Evolutionary conservation across 805 yeast genomes (phyloP).

Genomic region (Lipomyces mesembrius): DNA sequence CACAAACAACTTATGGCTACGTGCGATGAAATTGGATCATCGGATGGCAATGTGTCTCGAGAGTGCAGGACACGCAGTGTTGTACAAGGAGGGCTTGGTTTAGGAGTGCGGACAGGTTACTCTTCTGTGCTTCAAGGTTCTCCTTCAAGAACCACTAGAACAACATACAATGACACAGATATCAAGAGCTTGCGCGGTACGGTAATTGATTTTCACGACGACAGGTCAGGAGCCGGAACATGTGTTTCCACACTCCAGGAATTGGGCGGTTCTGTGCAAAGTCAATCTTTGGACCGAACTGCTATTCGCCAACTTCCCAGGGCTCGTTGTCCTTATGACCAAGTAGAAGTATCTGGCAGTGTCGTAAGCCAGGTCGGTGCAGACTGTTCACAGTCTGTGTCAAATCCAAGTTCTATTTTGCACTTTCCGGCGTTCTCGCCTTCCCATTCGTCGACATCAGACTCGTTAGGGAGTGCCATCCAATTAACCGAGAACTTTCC

Average conservation of each 20-base stretch:
- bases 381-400: neutral
- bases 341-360: neutral
- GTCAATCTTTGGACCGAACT: neutral
- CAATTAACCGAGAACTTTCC: neutral
- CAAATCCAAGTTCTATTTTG: neutral
- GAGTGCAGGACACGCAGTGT: neutral
- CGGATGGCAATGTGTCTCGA: neutral
- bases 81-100: neutral
- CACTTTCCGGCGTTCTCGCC: slow-evolving; percentile 2
- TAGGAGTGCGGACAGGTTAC: neutral
- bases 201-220: neutral
- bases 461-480: slow-evolving; percentile 2
- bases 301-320: neutral
- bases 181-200: slow-evolving; percentile 17
- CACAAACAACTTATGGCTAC: slow-evolving; percentile 18
- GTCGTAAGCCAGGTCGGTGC: neutral
- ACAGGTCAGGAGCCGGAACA: neutral
- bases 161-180: slow-evolving; percentile 13
- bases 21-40: neutral
- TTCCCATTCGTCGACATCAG: neutral
- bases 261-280: neutral
- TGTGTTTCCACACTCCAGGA: neutral
- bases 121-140: slow-evolving; percentile 12
- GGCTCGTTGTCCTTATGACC: neutral
- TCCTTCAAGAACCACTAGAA: slow-evolving; percentile 10